Base-by-base conservation (phyloP, 495 filamentous ascomycete species). In the Xylaria bambusicola region DNA sequence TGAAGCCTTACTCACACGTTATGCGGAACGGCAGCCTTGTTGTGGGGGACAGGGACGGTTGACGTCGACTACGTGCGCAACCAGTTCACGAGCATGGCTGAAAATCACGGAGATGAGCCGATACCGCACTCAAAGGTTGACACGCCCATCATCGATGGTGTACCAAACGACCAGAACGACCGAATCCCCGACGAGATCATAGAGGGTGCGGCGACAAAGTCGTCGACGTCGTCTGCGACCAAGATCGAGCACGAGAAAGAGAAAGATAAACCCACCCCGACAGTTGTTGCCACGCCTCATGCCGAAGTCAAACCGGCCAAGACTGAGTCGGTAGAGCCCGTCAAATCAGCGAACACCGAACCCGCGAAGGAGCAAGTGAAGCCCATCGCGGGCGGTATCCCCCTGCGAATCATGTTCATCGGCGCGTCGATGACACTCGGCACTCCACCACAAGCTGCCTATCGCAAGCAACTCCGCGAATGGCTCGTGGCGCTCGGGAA, bases 391-490 rank as follows among this genome's bases (percentile, higher is more conserved):
- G 59, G 61, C 23, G 68, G 68, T 20, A 56, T 69, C 10, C 67
- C 70, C n/a, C 69, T 85, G 1, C 73, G 81, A 13, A 72, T 83
- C 12, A 71, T 85, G 68, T 81, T 82, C 18, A 72, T 85, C 12
- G 84, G 84, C 26, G 83, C 82, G 12, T 86, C 83, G 0, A 83
- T 87, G 58, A 86, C 83, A 5, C 71, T 74, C 42, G 84, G 84
- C n/a, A 77, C 75, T 31, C 67, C 66, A n/a, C 81, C 77, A 0
- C 74, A 77, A 20, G 78, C 82, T 64, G 82, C 82, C 23, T 86
- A 83, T 64, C 80, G 84, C 35, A 73, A 69, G 27, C 65, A 73
- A 56, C 70, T 82, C 5, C 66, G 66, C 17, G 69, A 75, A 46
- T 63, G 66, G 45, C 70, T 82, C 8, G 58, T 67, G n/a, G 62